Conservation (phyloP, 2,329 filamentous ascomycete genomes). For the Talaromyces rugulosus region DNA sequence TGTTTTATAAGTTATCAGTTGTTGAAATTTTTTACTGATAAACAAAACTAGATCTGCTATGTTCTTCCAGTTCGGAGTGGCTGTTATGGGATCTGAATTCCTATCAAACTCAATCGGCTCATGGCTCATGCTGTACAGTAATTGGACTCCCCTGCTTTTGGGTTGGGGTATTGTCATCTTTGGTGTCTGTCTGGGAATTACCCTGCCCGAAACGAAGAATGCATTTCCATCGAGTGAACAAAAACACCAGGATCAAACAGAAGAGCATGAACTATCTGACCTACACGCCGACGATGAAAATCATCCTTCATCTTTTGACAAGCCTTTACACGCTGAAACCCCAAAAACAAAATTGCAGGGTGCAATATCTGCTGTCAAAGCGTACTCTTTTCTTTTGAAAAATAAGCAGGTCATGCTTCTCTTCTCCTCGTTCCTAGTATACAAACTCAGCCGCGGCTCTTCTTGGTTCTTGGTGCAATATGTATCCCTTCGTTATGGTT, state of each 20-base stretch:
- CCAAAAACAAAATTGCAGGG: constrained; percentile 1
- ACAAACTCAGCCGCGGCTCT: constrained; percentile 45
- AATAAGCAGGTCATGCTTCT: constrained; percentile 40
- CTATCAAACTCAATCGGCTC: constrained; percentile 36
- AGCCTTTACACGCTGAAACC: constrained; percentile 10
- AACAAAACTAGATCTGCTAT: constrained; percentile 28
- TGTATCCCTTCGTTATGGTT: constrained; percentile 48
- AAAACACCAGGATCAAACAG: not conserved
- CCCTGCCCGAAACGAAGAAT: constrained; percentile 39
- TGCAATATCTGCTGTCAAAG: constrained; percentile 23
- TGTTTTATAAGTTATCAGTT: not conserved
- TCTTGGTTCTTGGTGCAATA: constrained; percentile 49
- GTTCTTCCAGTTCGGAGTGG: constrained; percentile 39
- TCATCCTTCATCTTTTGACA: constrained; percentile 3
- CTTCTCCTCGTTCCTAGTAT: constrained; percentile 45
- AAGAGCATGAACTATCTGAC: constrained; percentile 25
- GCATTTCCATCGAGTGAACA: constrained; percentile 15
- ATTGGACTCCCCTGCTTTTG: constrained; percentile 37
- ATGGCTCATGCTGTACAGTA: constrained; percentile 36
- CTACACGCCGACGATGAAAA: constrained; percentile 18
- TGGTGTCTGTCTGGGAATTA: constrained; percentile 29
- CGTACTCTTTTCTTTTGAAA: constrained; percentile 38
- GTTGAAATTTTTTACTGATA: not conserved
- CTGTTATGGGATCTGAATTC: constrained; percentile 37
- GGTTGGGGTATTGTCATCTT: constrained; percentile 30